A percentile compares a stretch with the other conserved stretches of the same genome.
phyloP scores from a whole-genome alignment of 371 early-diverging fungal species.

The Mucor velutinosus region DNA sequence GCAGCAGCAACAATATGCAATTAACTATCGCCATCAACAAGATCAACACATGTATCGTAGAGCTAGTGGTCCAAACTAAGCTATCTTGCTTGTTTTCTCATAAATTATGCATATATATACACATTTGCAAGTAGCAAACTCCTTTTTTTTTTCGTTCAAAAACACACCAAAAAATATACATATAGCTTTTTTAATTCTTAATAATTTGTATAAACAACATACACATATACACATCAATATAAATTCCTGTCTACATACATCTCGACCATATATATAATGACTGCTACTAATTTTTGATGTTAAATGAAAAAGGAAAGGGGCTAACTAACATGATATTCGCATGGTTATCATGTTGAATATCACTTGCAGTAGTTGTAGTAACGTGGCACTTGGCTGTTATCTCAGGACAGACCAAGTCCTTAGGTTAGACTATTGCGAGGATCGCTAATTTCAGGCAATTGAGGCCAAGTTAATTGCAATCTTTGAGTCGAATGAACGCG shows the following conservation, averaged over 20 bases:
- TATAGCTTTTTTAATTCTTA: background rate
- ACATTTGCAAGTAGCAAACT: background rate
- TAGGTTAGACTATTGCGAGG: background rate
- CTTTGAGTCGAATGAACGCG: background rate
- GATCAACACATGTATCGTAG: slow-evolving; percentile 21
- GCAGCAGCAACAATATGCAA: slow-evolving; percentile 9
- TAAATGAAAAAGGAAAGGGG: background rate
- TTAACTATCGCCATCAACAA: slow-evolving; percentile 6
- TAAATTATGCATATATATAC: background rate
- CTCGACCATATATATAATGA: background rate
- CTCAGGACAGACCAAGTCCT: background rate
- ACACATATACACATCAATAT: background rate
- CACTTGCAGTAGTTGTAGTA: background rate
- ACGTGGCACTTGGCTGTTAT: background rate
- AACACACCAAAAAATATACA: background rate
- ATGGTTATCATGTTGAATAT: background rate
- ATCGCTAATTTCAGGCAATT: background rate
- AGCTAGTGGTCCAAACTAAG: slow-evolving; percentile 28
- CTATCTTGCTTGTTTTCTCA: background rate
- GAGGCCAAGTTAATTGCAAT: background rate
- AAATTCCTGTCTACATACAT: background rate
- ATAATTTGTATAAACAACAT: background rate
- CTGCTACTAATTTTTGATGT: background rate
- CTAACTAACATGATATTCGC: background rate
- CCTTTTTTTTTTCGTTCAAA: background rate